A percentile compares a stretch with the other conserved stretches of the same genome.
phyloP scores from a whole-genome alignment of 176 grass and related monocot species.

The Aegilops longissima region DNA sequence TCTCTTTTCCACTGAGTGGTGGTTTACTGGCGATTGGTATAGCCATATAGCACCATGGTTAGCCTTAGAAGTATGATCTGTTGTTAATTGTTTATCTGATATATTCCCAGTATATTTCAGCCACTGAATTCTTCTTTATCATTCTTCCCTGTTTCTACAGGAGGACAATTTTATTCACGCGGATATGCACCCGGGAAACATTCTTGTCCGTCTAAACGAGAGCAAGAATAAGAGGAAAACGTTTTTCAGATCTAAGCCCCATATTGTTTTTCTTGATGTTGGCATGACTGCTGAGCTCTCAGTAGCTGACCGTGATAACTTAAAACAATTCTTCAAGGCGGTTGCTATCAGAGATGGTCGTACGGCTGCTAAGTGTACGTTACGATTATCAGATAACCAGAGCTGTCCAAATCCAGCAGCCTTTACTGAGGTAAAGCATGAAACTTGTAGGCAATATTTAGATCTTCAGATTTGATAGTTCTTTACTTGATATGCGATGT shows the following conservation, averaged over 20 bases:
- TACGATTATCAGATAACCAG: constrained; percentile 78
- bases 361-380: constrained; percentile 83
- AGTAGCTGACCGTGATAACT: constrained; percentile 70
- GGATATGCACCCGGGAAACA: constrained; percentile 97
- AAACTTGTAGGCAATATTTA: constrained; percentile 25
- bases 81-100: background rate
- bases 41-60: background rate
- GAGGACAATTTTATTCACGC: constrained; percentile 99
- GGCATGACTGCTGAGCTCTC: constrained; percentile 97
- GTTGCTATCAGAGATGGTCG: constrained; percentile 83
- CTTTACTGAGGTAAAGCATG: constrained; percentile 73
- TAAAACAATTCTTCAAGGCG: constrained; percentile 87
- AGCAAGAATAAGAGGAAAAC: constrained; percentile 52
- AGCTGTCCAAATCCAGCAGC: constrained; percentile 79
- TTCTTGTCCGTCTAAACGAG: constrained; percentile 79
- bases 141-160: constrained; percentile 38
- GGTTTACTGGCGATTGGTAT: background rate
- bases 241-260: constrained; percentile 77
- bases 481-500: constrained; percentile 4
- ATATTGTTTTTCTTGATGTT: constrained; percentile 93
- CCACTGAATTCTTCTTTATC: background rate
- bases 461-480: background rate
- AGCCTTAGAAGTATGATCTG: background rate
- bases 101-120: background rate
- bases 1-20: background rate